phyloP scores from a whole-genome alignment of 345 rosid genomes.

The Eucalyptus albens region DNA sequence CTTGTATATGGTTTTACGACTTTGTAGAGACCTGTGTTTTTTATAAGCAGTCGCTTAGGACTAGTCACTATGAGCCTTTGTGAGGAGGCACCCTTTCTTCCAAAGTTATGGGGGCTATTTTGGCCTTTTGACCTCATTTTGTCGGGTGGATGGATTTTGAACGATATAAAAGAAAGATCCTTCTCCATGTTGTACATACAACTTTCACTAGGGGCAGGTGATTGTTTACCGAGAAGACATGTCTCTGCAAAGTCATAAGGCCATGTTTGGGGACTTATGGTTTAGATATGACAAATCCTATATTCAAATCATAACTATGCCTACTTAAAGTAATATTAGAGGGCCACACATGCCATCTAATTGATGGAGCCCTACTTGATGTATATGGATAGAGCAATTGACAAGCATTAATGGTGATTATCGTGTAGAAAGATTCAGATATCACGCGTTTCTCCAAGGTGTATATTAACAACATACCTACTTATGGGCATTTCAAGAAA shows the following conservation, averaged over 20 bases:
- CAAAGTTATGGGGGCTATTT: neutral
- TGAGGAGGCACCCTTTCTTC: neutral
- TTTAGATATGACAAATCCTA: neutral
- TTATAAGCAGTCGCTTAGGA: accelerated
- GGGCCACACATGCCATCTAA: neutral
- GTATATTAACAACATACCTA: neutral
- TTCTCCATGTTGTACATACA: neutral
- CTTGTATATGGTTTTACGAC: neutral
- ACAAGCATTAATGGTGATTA: neutral
- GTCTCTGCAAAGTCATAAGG: neutral
- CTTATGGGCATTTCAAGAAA: neutral
- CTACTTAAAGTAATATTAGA: neutral
- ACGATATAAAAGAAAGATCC: neutral
- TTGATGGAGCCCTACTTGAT: neutral
- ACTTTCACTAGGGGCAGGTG: neutral
- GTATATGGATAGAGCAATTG: neutral
- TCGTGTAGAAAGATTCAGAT: neutral
- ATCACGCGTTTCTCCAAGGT: neutral
- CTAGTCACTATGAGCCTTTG: neutral
- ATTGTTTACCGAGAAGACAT: neutral
- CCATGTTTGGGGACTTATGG: neutral
- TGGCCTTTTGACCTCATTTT: neutral
- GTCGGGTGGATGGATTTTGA: neutral
- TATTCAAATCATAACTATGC: neutral
- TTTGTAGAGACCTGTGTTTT: neutral